Evolutionary conservation across 345 rosid species (phyloP).

Genomic region (Gossypium rotundifolium): DNA sequence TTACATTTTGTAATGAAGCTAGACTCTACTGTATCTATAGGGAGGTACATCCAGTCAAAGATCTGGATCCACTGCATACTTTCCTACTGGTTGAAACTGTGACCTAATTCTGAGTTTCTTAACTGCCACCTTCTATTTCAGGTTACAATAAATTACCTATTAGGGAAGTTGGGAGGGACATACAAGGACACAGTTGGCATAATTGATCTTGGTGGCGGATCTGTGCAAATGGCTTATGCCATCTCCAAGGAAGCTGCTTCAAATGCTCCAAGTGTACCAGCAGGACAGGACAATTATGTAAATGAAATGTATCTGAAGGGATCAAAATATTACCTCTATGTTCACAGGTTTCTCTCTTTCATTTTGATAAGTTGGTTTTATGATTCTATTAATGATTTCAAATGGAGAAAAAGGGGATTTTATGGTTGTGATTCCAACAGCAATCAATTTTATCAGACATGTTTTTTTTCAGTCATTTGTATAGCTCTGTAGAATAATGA

Average conservation of each 20-base stretch:
- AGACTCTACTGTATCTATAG: background rate
- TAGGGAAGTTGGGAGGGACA: conserved; percentile 70
- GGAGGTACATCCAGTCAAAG: background rate
- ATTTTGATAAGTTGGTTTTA: conserved; percentile 5
- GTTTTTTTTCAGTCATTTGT: background rate
- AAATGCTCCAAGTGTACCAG: conserved; percentile 52
- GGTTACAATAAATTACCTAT: conserved; percentile 90
- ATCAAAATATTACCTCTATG: conserved; percentile 75
- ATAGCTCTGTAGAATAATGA: background rate
- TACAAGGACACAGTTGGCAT: conserved; percentile 84
- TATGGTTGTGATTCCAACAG: background rate
- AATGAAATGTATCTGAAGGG: conserved; percentile 76
- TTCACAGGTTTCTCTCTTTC: conserved; percentile 63
- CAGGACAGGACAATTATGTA: conserved; percentile 78
- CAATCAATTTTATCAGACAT: background rate
- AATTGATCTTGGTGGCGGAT: conserved; percentile 98
- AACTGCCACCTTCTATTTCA: conserved; percentile 26
- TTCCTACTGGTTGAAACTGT: background rate
- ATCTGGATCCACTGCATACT: background rate
- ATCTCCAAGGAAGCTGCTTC: conserved; percentile 75
- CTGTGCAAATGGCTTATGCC: conserved; percentile 99
- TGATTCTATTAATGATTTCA: background rate
- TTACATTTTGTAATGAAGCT: background rate
- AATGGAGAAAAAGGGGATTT: background rate
- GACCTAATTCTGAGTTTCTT: background rate